Percentiles rank a stretch among this genome's conserved stretches.
Evolutionary conservation across 345 rosid species (phyloP).

Genomic region (Limnanthes douglasii): DNA sequence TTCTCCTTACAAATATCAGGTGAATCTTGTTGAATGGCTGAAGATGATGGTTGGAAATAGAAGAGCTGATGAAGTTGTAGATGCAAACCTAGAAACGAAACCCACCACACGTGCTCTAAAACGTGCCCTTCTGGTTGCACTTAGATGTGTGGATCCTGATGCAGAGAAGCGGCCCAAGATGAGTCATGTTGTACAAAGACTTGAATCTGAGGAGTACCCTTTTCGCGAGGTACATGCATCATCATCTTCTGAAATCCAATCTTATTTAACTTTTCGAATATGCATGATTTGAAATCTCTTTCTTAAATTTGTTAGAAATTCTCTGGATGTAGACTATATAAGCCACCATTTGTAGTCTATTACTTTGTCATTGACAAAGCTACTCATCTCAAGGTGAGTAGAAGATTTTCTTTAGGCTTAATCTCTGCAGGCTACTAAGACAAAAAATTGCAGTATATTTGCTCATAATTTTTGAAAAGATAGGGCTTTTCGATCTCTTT

Average conservation of each 20-base stretch:
- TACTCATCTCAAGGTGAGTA: too few species aligned
- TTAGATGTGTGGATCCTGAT: slow-evolving; percentile 87
- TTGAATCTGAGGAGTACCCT: slow-evolving; percentile 81
- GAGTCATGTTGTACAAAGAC: slow-evolving; percentile 86
- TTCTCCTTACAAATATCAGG: slow-evolving; percentile 23
- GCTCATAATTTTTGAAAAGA: too few species aligned
- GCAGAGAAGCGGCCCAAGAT: slow-evolving; percentile 81
- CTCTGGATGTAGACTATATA: too few species aligned
- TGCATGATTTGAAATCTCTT: neutral
- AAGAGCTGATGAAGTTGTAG: slow-evolving; percentile 88
- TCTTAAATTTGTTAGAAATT: too few species aligned
- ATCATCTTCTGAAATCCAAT: too few species aligned
- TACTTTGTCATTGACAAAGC: too few species aligned
- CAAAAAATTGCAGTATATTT: too few species aligned
- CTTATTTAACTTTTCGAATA: neutral
- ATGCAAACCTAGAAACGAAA: slow-evolving; percentile 51
- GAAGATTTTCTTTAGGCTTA: too few species aligned
- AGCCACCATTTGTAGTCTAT: too few species aligned
- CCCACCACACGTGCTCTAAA: slow-evolving; percentile 70
- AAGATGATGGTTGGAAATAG: slow-evolving; percentile 92
- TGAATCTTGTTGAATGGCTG: slow-evolving; percentile 92
- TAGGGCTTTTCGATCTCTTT: too few species aligned
- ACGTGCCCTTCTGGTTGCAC: slow-evolving; percentile 68
- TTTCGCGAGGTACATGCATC: slow-evolving; percentile 67
- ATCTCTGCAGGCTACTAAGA: too few species aligned